Conservation (phyloP, 345 rosid genomes). For the Populus simonii region DNA sequence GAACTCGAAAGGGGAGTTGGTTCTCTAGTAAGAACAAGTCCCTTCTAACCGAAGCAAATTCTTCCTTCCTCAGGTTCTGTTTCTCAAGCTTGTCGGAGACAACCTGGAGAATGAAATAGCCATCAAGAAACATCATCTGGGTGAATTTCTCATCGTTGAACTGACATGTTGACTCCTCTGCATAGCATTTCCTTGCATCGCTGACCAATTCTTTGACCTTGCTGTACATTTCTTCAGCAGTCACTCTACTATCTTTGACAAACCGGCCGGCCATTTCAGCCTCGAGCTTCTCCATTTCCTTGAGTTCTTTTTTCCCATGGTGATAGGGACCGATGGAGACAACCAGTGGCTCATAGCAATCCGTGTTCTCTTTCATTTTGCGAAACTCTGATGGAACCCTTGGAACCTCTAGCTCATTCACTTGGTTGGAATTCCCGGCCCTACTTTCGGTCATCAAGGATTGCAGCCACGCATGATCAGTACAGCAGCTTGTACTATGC, state of each 20-base stretch:
- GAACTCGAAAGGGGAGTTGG: conserved; percentile 22
- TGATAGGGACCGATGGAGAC: conserved; percentile 1
- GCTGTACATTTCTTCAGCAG: no score
- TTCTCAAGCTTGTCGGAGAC: neutral
- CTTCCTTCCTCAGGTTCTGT: neutral
- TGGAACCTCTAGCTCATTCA: no score
- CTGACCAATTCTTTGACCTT: no score
- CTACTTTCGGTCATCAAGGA: no score
- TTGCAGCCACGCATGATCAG: no score
- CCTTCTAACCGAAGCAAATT: neutral
- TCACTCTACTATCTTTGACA: fast-evolving
- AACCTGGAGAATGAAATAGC: neutral
- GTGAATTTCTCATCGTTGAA: neutral
- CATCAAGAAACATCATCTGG: neutral
- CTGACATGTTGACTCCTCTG: neutral
- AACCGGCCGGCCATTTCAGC: neutral
- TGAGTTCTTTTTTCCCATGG: neutral
- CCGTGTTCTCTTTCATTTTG: neutral
- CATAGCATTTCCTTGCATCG: neutral
- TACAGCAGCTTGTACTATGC: no score
- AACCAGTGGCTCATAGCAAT: neutral
- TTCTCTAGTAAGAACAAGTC: conserved; percentile 33
- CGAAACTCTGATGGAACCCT: no score
- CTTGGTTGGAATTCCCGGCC: no score
- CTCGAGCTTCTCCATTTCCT: neutral